These are phyloP conservation scores for Triadica sebifera DNA, from an alignment of 345 rosid genomes.

Conservation along the genomic window DNA sequence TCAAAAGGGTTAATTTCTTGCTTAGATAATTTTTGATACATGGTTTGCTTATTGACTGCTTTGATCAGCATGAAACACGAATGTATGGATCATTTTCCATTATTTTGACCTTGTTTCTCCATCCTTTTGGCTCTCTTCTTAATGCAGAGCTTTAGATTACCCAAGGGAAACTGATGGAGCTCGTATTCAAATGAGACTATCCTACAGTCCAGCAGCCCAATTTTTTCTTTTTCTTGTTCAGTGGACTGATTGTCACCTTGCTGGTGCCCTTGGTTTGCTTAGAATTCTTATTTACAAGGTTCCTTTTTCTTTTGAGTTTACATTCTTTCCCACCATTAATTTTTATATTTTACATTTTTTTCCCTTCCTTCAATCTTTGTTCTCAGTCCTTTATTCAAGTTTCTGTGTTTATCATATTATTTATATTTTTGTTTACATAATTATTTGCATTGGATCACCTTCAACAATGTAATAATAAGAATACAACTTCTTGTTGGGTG, in stretches of 20 bases:
- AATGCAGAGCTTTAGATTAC: constrained; percentile 23
- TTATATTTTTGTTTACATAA: not conserved
- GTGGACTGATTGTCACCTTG: constrained; percentile 91
- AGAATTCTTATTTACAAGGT: constrained; percentile 54
- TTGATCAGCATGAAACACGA: not conserved
- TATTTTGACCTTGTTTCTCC: not conserved
- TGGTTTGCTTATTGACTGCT: not conserved
- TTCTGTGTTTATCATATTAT: not conserved
- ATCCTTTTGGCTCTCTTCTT: not conserved
- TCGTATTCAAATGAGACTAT: constrained; percentile 29
- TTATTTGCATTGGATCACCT: not conserved
- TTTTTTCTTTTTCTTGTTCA: constrained; percentile 86
- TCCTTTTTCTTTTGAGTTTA: not conserved
- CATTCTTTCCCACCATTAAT: not conserved
- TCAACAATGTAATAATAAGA: constrained; percentile 9
- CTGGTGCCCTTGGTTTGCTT: constrained; percentile 84
- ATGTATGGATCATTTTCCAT: not conserved
- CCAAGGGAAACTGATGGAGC: constrained; percentile 32
- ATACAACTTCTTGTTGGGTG: constrained; percentile 16
- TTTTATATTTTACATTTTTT: not conserved
- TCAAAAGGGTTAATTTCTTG: not conserved
- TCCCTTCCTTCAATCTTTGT: not conserved
- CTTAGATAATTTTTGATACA: not conserved
- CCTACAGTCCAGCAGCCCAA: constrained; percentile 67
- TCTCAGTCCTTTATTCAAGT: constrained; percentile 6